These are phyloP conservation scores for Citrus reticulata DNA, from an alignment of 345 rosid genomes.

Conservation along the genomic window DNA sequence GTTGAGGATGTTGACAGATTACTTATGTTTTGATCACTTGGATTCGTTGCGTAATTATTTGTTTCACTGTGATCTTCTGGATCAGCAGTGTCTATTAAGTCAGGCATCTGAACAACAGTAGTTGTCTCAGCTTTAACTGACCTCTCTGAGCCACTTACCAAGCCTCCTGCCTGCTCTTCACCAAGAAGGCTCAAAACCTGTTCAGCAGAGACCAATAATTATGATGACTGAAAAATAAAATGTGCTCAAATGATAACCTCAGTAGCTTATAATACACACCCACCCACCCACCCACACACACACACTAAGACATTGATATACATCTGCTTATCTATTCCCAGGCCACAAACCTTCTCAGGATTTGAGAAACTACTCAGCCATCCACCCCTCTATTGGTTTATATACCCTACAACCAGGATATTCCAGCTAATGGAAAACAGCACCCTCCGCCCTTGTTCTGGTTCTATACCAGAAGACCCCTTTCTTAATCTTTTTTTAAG, in stretches of 20 bases:
- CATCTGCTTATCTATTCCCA: not conserved
- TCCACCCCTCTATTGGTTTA: not conserved
- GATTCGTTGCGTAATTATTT: conserved; percentile 35
- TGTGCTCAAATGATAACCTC: not conserved
- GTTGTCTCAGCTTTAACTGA: conserved; percentile 39
- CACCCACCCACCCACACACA: not conserved
- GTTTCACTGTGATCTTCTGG: conserved; percentile 40
- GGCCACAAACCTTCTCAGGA: not conserved
- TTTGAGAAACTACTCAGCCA: not conserved
- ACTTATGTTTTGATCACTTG: conserved; percentile 34
- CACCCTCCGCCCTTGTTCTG: not conserved
- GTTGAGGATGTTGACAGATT: conserved; percentile 30
- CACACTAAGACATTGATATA: not conserved
- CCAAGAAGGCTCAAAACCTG: conserved; percentile 81
- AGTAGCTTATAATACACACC: not conserved
- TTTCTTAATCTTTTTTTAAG: not conserved
- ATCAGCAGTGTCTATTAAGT: conserved; percentile 80
- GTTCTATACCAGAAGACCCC: not conserved
- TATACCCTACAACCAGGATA: not conserved
- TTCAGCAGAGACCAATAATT: conserved; percentile 9
- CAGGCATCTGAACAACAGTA: conserved; percentile 50
- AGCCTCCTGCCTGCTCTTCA: conserved; percentile 43
- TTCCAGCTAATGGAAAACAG: not conserved
- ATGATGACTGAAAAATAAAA: not conserved
- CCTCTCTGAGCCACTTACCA: conserved; percentile 39